phyloP scores from a whole-genome alignment of 768 basidiomycete genomes.

The Boletus rubropictus region DNA sequence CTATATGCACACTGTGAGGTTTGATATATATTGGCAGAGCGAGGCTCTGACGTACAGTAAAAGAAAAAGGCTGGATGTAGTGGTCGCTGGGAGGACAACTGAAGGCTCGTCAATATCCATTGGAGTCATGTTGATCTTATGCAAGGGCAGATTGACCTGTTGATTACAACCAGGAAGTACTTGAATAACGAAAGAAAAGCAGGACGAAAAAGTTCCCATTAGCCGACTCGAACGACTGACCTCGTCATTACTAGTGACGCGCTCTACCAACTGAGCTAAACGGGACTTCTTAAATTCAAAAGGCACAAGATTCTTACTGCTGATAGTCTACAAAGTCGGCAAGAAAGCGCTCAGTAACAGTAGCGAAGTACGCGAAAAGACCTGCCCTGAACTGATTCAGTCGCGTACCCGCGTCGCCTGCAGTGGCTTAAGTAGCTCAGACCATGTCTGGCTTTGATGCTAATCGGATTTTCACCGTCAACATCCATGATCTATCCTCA shows the following conservation, averaged over 20 bases:
- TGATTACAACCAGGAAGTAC: too few species aligned
- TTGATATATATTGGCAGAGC: neutral
- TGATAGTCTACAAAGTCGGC: too few species aligned
- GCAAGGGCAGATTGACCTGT: too few species aligned
- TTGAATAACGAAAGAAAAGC: too few species aligned
- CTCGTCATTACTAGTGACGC: slow-evolving; percentile 45
- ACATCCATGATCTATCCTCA: slow-evolving; percentile 59
- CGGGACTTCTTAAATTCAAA: slow-evolving; percentile 10
- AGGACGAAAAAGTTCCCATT: slow-evolving; percentile 32
- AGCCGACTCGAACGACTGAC: slow-evolving; percentile 40
- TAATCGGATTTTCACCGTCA: slow-evolving; percentile 74
- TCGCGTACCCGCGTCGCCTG: slow-evolving; percentile 8
- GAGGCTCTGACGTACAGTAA: slow-evolving; percentile 50
- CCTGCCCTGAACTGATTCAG: slow-evolving; percentile 24
- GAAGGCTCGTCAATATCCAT: slow-evolving; percentile 79
- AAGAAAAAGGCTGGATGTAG: slow-evolving; percentile 67
- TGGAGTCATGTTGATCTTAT: slow-evolving; percentile 43
- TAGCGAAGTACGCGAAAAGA: slow-evolving; percentile 22
- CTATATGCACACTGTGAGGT: slow-evolving; percentile 39
- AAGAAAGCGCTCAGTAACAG: neutral
- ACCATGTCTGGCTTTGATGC: slow-evolving; percentile 85
- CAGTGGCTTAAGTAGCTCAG: neutral
- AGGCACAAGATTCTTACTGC: too few species aligned
- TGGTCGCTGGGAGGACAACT: slow-evolving; percentile 66
- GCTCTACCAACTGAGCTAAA: slow-evolving; percentile 48